These are phyloP conservation scores for Penicillium sp. DNA, from an alignment of 2,329 filamentous ascomycete genomes.

Conservation along the genomic window DNA sequence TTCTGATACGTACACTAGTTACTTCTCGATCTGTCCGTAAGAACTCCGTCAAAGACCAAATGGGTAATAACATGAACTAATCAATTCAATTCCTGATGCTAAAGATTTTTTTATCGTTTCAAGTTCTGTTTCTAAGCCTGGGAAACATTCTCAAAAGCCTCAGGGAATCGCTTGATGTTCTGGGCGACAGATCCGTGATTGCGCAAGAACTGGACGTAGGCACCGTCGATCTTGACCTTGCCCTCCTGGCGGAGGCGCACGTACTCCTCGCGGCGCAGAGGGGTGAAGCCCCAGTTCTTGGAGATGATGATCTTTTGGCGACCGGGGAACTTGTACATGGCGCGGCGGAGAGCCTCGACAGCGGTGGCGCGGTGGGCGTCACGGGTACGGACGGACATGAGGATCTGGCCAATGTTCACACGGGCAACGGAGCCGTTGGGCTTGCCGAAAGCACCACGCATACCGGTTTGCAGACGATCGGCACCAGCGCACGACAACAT, in stretches of 20 bases:
- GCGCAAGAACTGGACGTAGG: conserved; percentile 98
- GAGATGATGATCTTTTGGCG: conserved; percentile 99
- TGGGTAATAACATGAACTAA: conserved; percentile 7
- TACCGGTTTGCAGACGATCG: conserved; percentile 99
- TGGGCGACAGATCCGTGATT: conserved; percentile 81
- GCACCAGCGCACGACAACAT: conserved; percentile 99
- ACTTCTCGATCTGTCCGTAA: conserved; percentile 6
- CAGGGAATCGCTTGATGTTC: conserved; percentile 94
- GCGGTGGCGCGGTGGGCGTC: conserved; percentile 87
- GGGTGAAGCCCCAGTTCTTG: conserved; percentile 99
- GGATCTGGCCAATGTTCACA: conserved; percentile 99
- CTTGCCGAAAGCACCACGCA: conserved; percentile 99
- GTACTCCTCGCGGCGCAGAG: conserved; percentile 96
- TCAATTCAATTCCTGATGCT: conserved; percentile 14
- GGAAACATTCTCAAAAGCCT: conserved; percentile 60
- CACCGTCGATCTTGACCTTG: conserved; percentile 93
- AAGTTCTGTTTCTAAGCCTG: conserved; percentile 36
- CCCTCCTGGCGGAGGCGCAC: conserved; percentile 90
- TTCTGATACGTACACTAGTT: conserved; percentile 10
- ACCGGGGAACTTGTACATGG: conserved; percentile 99
- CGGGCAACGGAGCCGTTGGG: conserved; percentile 97
- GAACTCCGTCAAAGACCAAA: conserved; percentile 12
- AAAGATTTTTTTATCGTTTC: background rate
- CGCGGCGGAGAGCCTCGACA: conserved; percentile 97
- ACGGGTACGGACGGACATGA: conserved; percentile 95